Evolutionary conservation across 371 early-diverging fungal species (phyloP).

Genomic region (Blakeslea trispora): DNA sequence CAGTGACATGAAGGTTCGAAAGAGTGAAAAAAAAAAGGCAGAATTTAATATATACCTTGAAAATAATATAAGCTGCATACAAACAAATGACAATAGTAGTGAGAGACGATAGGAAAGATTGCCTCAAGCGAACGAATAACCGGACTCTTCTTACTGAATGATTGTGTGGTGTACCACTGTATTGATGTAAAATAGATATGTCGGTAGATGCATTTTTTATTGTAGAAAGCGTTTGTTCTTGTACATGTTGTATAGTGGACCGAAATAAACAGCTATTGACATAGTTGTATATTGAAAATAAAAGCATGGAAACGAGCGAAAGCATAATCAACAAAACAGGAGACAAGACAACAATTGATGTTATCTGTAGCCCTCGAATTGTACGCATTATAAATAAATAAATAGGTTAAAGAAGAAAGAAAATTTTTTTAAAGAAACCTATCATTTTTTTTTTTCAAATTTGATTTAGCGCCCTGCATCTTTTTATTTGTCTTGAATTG

Average conservation of each 20-base stretch:
- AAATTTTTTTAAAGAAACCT: background rate
- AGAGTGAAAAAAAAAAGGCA: constrained; percentile 1
- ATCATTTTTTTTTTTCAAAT: background rate
- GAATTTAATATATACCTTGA: constrained; percentile 14
- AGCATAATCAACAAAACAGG: constrained; percentile 13
- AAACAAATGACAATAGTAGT: constrained; percentile 3
- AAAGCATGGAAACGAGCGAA: constrained; percentile 14
- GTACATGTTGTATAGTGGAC: constrained; percentile 9
- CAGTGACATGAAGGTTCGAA: constrained; percentile 5
- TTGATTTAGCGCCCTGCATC: background rate
- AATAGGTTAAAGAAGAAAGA: constrained; percentile 3
- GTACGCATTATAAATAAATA: constrained; percentile 10
- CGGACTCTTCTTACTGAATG: constrained; percentile 9
- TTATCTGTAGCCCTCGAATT: constrained; percentile 16
- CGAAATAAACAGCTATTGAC: constrained; percentile 6
- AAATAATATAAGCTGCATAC: constrained; percentile 20
- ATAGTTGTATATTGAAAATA: constrained; percentile 11
- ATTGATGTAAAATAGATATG: constrained; percentile 6
- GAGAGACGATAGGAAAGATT: constrained; percentile 9
- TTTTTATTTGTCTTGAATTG: background rate
- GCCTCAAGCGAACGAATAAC: constrained; percentile 15
- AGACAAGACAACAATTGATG: constrained; percentile 17
- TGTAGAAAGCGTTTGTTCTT: constrained; percentile 4
- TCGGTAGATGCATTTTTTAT: constrained; percentile 3
- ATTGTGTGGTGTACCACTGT: constrained; percentile 1